Conservation (phyloP, 1,284 basidiomycete species). For the Grifola frondosa region DNA sequence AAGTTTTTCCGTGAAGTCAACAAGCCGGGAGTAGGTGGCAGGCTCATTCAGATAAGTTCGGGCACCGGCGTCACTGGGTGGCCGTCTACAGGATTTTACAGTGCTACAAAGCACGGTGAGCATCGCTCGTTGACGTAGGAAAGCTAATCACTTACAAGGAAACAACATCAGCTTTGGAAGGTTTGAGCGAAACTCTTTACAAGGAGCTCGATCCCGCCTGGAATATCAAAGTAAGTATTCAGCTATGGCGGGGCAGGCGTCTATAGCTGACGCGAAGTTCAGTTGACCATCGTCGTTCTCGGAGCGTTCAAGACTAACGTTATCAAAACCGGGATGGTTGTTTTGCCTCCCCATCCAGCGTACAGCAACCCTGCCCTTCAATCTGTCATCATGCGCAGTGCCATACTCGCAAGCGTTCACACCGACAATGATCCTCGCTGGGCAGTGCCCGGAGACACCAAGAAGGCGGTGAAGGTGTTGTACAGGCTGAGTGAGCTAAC, state of each 20-base stretch:
- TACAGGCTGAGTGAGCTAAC: slow-evolving; percentile 10
- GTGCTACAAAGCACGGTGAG: slow-evolving; percentile 32
- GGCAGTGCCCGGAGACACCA: slow-evolving; percentile 7
- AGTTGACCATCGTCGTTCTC: slow-evolving; percentile 11
- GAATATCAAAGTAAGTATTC: slow-evolving; percentile 38
- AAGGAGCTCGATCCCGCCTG: slow-evolving; percentile 38
- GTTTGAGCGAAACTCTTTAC: slow-evolving; percentile 31
- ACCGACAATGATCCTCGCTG: not conserved
- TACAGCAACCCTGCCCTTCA: slow-evolving; percentile 6
- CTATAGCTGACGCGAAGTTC: too few relatives aligned
- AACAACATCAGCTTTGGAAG: slow-evolving; percentile 26
- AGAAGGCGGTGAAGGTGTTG: slow-evolving; percentile 3
- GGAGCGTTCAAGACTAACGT: slow-evolving; percentile 13
- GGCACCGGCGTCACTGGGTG: slow-evolving; percentile 23
- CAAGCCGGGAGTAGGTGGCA: slow-evolving; percentile 30
- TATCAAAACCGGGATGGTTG: slow-evolving; percentile 2
- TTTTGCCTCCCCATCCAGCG: slow-evolving; percentile 8
- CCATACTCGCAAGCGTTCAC: slow-evolving; percentile 2
- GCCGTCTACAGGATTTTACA: slow-evolving; percentile 33
- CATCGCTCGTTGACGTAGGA: not conserved
- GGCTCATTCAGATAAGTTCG: slow-evolving; percentile 33
- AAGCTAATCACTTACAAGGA: not conserved
- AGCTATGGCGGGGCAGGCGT: not conserved
- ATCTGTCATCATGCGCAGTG: slow-evolving; percentile 3
- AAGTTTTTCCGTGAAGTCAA: slow-evolving; percentile 26